A percentile compares a stretch with the other conserved stretches of the same genome.
Evolutionary conservation across 805 yeast species (phyloP).

Genomic region (Isabelozyma heimii): DNA sequence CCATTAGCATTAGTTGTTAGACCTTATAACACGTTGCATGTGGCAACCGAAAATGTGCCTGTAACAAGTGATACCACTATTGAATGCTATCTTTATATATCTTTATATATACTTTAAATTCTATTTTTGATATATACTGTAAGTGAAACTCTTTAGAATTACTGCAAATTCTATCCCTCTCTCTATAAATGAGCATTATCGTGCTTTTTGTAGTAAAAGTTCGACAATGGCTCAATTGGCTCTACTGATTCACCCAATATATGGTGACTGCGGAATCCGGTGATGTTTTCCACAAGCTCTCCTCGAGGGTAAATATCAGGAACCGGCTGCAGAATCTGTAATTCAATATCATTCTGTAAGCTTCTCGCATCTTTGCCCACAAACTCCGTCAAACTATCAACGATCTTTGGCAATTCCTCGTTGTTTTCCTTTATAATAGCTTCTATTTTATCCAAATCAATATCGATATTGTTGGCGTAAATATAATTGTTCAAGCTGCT

Average conservation of each 20-base stretch:
- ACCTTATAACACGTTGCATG: constrained; percentile 81
- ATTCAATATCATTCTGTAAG: constrained; percentile 12
- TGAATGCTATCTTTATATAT: too few relatives aligned
- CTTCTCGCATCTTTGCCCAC: neutral
- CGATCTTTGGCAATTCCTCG: constrained; percentile 1
- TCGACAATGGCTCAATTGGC: constrained; percentile 38
- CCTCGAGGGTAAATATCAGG: constrained; percentile 51
- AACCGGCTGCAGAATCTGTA: constrained; percentile 20
- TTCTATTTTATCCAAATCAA: constrained; percentile 24
- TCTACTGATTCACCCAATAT: constrained; percentile 59
- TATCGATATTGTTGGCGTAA: constrained; percentile 16
- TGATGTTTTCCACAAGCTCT: constrained; percentile 39
- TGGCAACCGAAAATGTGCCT: constrained; percentile 68
- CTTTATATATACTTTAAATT: too few relatives aligned
- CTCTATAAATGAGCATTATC: constrained; percentile 18
- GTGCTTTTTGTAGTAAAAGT: constrained; percentile 21
- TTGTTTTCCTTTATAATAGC: constrained; percentile 8
- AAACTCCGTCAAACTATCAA: neutral
- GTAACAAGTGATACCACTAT: constrained; percentile 77
- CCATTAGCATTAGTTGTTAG: constrained; percentile 88
- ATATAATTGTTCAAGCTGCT: constrained; percentile 24
- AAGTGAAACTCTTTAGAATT: too few relatives aligned
- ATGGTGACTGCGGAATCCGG: constrained; percentile 54
- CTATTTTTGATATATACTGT: too few relatives aligned
- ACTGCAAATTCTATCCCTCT: too few relatives aligned